Evolutionary conservation across 306 rosid genomes (phyloP).

Genomic region (Gynostemma pentaphyllum): DNA sequence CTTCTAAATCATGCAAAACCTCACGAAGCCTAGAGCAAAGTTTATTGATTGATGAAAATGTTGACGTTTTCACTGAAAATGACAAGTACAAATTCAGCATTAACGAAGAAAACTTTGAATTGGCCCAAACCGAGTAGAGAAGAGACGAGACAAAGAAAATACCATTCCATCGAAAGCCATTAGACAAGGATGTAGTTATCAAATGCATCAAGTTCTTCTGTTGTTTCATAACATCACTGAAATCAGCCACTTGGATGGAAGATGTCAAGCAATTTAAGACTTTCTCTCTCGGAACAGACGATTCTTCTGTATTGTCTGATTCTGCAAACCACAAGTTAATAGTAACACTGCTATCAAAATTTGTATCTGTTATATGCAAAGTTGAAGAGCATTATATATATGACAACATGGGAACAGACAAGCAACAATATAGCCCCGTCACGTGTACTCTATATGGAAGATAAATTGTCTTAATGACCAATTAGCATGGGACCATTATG

Average conservation of each 20-base stretch:
- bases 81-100: neutral
- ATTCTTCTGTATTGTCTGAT: slow-evolving; percentile 31
- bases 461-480: too few species aligned
- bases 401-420: neutral
- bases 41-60: slow-evolving; percentile 55
- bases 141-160: slow-evolving; percentile 15
- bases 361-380: neutral
- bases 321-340: slow-evolving; percentile 32
- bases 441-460: too few species aligned
- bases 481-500: neutral
- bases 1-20: slow-evolving; percentile 31
- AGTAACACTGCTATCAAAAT: neutral
- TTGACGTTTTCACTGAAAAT: slow-evolving; percentile 65
- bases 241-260: slow-evolving; percentile 61
- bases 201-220: slow-evolving; percentile 51
- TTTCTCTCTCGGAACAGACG: slow-evolving; percentile 56
- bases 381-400: neutral
- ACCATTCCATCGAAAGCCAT: slow-evolving; percentile 86
- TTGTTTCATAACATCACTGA: slow-evolving; percentile 57
- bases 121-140: slow-evolving; percentile 4
- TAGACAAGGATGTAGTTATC: slow-evolving; percentile 36
- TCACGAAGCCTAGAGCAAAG: slow-evolving; percentile 53
- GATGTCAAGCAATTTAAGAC: slow-evolving; percentile 70
- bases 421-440: too few species aligned
- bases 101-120: neutral